phyloP scores from a whole-genome alignment of 192 early-diverging fungal genomes.

The Linnemannia schmuckeri region DNA sequence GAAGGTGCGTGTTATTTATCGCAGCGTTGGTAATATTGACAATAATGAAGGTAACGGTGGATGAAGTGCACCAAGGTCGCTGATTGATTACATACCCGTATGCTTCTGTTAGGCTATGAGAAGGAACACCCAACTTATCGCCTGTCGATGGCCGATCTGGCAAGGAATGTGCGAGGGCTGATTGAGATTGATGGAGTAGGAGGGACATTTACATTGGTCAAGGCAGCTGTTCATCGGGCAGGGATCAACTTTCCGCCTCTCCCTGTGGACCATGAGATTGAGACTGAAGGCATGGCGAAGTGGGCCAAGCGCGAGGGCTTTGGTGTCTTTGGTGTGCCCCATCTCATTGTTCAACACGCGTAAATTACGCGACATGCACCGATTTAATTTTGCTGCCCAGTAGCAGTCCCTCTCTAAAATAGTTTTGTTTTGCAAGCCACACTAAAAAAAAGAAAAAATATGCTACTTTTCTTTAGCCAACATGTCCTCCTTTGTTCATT shows the following conservation, averaged over 20 bases:
- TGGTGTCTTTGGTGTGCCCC: constrained; percentile 73
- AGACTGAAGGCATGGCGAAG: constrained; percentile 82
- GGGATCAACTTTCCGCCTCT: constrained; percentile 74
- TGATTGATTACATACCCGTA: background rate
- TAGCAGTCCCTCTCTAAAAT: background rate
- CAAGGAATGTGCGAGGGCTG: constrained; percentile 39
- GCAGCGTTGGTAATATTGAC: too few species aligned
- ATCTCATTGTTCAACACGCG: constrained; percentile 73
- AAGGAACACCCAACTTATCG: constrained; percentile 57
- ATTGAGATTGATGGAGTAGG: constrained; percentile 77
- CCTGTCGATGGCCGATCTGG: constrained; percentile 59
- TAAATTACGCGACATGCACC: constrained; percentile 2
- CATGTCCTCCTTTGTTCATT: background rate
- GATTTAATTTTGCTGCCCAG: background rate
- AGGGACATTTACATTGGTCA: constrained; percentile 75
- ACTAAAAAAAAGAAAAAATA: constrained; percentile 17
- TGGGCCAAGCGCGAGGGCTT: constrained; percentile 75
- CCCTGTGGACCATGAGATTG: constrained; percentile 75
- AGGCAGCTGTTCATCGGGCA: constrained; percentile 73
- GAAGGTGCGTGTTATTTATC: constrained; percentile 54
- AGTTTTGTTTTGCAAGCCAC: constrained; percentile 1
- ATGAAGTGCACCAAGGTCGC: background rate
- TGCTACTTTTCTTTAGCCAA: too few species aligned
- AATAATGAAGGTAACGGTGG: too few species aligned
- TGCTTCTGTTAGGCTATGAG: constrained; percentile 52